Base-by-base conservation (phyloP, 495 filamentous ascomycete species). In the Aspergillus bridgeri region DNA sequence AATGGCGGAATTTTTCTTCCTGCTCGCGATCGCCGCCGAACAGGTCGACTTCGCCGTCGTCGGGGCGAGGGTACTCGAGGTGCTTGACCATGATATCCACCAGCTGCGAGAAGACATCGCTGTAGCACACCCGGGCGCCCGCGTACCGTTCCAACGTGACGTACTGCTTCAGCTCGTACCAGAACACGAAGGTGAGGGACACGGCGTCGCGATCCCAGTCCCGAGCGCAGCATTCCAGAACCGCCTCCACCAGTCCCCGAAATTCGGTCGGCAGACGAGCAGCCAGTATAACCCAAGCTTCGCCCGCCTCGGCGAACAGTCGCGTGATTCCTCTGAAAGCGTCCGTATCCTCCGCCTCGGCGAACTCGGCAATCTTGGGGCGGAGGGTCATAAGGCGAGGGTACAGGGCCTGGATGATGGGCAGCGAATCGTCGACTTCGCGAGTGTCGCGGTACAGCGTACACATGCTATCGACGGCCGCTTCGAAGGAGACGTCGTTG, bases 151-250 rank as follows among this genome's bases (percentile, higher is more conserved):
- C 92, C 33, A 98, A 72, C 6, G 90, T 89, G 29, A 98, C 79
- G 66, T 96, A 96, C 74, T 96, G 91, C 77, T 99, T 99, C 53
- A 99, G 76, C 69, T 99, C 94, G 70, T 95, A 98, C 94, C 94
- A 99, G 76, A 98, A 98, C 51, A 85, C 83, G 71, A 98, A 98
- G 0, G 94, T 99, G 57, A 92, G 83, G 24, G 89, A 86, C 52
- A 98, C 88, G 8, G 90, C 91, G 51, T 98, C 94, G 54, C 88
- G 80, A 51, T 97, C 92, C 68, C 85, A 84, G 69, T 99, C 94
- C 60, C 86, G 79, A 21, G 88, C 87, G 59, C 88, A 90, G 69
- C 92, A 96, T 72, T 99, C 93, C 24, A 97, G 81, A 29, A 98
- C 83, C 7, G 88, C 85, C 65, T 96, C 91, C 8, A 98, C 94